phyloP scores from a whole-genome alignment of 192 early-diverging fungal species.

The Coemansia sp. region DNA sequence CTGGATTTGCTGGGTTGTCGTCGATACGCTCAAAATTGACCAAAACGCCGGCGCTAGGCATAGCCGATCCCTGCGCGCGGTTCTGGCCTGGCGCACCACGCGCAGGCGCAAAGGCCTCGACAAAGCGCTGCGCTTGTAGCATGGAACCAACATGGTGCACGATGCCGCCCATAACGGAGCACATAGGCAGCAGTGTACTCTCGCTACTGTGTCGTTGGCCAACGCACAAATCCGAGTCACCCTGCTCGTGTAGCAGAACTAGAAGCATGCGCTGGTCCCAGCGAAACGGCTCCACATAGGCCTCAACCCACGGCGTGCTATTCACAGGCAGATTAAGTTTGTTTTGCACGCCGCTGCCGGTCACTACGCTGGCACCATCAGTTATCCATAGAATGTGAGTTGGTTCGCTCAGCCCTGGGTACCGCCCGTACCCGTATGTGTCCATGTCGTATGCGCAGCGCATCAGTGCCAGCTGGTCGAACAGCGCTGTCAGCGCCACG shows the following conservation, averaged over 20 bases:
- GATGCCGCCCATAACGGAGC: constrained; percentile 68
- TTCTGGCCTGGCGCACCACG: constrained; percentile 12
- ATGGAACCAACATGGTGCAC: constrained; percentile 56
- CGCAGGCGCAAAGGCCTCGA: constrained; percentile 57
- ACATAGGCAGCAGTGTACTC: constrained; percentile 63
- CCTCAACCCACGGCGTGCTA: constrained; percentile 62
- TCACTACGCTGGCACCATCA: constrained; percentile 64
- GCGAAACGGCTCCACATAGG: constrained; percentile 75
- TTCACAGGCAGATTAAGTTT: constrained; percentile 68
- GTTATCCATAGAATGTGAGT: constrained; percentile 79
- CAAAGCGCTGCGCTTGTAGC: constrained; percentile 61
- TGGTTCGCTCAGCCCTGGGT: constrained; percentile 62
- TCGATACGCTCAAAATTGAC: constrained; percentile 66
- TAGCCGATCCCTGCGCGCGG: constrained; percentile 26
- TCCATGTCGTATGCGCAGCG: constrained; percentile 64
- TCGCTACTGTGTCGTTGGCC: constrained; percentile 51
- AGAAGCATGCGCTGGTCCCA: constrained; percentile 79
- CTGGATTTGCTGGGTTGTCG: constrained; percentile 40
- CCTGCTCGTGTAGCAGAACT: constrained; percentile 59
- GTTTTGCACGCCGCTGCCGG: constrained; percentile 42
- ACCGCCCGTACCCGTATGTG: constrained; percentile 70
- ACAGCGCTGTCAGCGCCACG: constrained; percentile 61
- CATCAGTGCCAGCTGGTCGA: constrained; percentile 69
- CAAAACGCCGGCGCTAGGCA: constrained; percentile 55
- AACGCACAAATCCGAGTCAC: constrained; percentile 28